phyloP scores from a whole-genome alignment of 192 early-diverging fungal genomes.

The Cetraspora pellucida region DNA sequence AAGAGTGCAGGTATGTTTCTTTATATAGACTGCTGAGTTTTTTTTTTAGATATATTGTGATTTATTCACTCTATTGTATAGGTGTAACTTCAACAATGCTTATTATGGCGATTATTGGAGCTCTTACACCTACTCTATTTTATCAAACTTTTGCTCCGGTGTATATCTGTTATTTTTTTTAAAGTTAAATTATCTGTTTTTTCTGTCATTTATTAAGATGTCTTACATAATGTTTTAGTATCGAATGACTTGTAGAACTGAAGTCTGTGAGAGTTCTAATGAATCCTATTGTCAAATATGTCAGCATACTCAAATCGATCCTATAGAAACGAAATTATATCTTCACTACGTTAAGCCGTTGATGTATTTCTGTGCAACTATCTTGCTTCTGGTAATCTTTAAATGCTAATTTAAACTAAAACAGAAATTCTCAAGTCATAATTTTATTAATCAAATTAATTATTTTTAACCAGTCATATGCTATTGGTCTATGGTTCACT shows the following conservation, averaged over 20 bases:
- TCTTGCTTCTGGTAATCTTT: slow-evolving; percentile 62
- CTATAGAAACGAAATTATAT: slow-evolving; percentile 81
- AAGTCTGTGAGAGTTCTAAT: no score
- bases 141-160: slow-evolving; percentile 85
- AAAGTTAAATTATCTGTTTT: neutral
- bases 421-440: no score
- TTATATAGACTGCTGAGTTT: neutral
- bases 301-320: slow-evolving; percentile 61
- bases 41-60: neutral
- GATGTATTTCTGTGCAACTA: slow-evolving; percentile 82
- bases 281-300: slow-evolving; percentile 62
- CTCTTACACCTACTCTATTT: slow-evolving; percentile 92
- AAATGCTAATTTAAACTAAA: neutral
- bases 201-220: neutral
- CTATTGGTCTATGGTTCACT: slow-evolving; percentile 91
- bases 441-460: no score
- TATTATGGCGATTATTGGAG: slow-evolving; percentile 90
- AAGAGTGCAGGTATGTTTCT: slow-evolving; percentile 76
- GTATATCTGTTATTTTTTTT: slow-evolving; percentile 33
- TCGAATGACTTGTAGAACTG: neutral
- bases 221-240: slow-evolving; percentile 4
- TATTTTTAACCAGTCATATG: slow-evolving; percentile 61
- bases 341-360: slow-evolving; percentile 75
- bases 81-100: slow-evolving; percentile 95
- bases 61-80: slow-evolving; percentile 12